phyloP scores from a whole-genome alignment of 345 rosid species.

The Populus euphratica region DNA sequence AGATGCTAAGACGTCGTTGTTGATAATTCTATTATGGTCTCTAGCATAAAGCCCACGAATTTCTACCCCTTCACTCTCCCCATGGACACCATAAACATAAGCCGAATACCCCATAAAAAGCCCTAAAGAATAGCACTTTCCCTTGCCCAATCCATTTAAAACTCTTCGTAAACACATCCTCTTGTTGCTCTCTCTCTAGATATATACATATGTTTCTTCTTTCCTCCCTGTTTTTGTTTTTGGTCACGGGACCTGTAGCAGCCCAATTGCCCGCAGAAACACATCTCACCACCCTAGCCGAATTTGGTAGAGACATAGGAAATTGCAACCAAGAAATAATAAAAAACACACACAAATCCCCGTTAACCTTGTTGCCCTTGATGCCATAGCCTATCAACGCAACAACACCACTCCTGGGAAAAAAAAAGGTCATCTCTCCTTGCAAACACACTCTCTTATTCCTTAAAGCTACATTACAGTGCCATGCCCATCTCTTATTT shows the following conservation, averaged over 20 bases:
- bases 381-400: constrained; percentile 11
- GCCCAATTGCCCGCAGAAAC: background rate
- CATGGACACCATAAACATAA: background rate
- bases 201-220: background rate
- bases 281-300: background rate
- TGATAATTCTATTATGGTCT: background rate
- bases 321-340: background rate
- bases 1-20: background rate
- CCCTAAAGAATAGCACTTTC: background rate
- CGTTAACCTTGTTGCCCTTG: background rate
- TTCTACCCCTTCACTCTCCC: background rate
- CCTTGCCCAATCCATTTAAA: background rate
- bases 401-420: constrained; percentile 19
- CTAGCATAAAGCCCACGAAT: background rate
- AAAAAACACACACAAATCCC: background rate
- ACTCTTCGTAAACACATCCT: background rate
- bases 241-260: background rate
- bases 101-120: background rate
- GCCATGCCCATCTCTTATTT: constrained; percentile 8
- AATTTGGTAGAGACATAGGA: background rate
- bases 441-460: background rate
- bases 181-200: background rate
- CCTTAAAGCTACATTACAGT: constrained; percentile 21
- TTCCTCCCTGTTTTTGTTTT: background rate
- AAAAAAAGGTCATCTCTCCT: constrained; percentile 28